These are phyloP conservation scores for Starmerella roubikii DNA, from an alignment of 805 yeast genomes.

Conservation along the genomic window DNA sequence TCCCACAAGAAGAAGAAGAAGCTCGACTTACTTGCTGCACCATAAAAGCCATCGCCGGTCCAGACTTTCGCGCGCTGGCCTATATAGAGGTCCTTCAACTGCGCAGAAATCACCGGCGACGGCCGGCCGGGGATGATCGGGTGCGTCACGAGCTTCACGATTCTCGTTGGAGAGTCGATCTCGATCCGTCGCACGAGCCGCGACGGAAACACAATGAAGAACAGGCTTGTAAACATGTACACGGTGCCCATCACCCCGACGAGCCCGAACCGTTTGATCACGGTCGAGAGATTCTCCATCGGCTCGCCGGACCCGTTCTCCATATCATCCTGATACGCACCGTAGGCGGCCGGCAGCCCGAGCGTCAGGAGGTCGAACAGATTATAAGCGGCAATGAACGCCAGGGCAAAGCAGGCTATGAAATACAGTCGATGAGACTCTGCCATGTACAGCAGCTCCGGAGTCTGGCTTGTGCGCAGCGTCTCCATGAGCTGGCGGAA, in stretches of 20 bases:
- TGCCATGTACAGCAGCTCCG: slow-evolving; percentile 68
- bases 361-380: slow-evolving; percentile 40
- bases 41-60: slow-evolving; percentile 82
- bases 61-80: slow-evolving; percentile 55
- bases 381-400: slow-evolving; percentile 58
- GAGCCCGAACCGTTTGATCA: slow-evolving; percentile 27
- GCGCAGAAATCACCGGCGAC: slow-evolving; percentile 59
- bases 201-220: slow-evolving; percentile 47
- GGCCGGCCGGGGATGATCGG: slow-evolving; percentile 64
- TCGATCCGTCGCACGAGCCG: slow-evolving; percentile 62
- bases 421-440: slow-evolving; percentile 74
- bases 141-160: slow-evolving; percentile 55
- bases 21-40: slow-evolving; percentile 60
- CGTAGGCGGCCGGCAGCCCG: slow-evolving; percentile 38
- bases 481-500: slow-evolving; percentile 50
- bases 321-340: slow-evolving; percentile 39
- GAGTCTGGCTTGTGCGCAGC: slow-evolving; percentile 40
- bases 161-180: slow-evolving; percentile 48
- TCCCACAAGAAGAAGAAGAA: slow-evolving; percentile 65
- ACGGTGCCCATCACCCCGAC: slow-evolving; percentile 27
- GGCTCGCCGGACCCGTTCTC: slow-evolving; percentile 31
- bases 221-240: slow-evolving; percentile 32
- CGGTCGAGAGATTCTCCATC: slow-evolving; percentile 28
- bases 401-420: slow-evolving; percentile 52
- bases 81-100: slow-evolving; percentile 41